A percentile compares a stretch with the other conserved stretches of the same genome.
Conservation (phyloP, 2,329 filamentous ascomycete genomes). For the Fusarium newnesense region DNA sequence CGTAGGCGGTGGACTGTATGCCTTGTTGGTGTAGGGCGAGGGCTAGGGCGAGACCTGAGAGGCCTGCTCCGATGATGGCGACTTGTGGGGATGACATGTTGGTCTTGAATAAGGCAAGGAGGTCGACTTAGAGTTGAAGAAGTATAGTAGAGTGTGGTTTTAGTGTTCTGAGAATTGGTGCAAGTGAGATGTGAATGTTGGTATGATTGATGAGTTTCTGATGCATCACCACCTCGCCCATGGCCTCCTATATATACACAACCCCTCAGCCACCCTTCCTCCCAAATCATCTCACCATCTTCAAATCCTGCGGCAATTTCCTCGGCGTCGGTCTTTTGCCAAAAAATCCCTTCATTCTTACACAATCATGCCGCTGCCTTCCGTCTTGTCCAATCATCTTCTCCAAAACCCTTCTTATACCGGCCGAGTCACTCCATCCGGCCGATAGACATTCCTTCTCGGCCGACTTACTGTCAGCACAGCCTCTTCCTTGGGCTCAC, state of each 20-base stretch:
- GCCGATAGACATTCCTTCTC: background rate
- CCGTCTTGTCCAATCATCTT: constrained; percentile 7
- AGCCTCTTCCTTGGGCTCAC: no score
- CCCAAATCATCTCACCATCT: fast-evolving
- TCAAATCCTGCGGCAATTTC: background rate
- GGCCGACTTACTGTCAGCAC: background rate
- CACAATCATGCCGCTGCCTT: background rate
- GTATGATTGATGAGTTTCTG: background rate
- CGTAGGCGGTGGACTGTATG: constrained; percentile 63
- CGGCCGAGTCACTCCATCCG: constrained; percentile 10
- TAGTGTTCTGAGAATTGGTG: fast-evolving
- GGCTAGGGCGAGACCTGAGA: constrained; percentile 63
- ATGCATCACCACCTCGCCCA: no score
- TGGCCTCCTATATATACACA: constrained; percentile 15
- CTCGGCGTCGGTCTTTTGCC: constrained; percentile 1
- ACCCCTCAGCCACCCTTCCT: background rate
- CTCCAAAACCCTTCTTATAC: fast-evolving
- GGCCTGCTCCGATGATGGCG: constrained; percentile 51
- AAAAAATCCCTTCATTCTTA: background rate
- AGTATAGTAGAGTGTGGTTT: no score
- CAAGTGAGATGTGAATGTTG: fast-evolving
- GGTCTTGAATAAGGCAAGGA: fast-evolving
- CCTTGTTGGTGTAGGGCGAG: constrained; percentile 62
- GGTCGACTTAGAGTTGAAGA: fast-evolving
- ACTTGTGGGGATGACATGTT: constrained; percentile 32